Evolutionary conservation across 148 eudicot species (phyloP).

Genomic region (Euryodendron excelsum): DNA sequence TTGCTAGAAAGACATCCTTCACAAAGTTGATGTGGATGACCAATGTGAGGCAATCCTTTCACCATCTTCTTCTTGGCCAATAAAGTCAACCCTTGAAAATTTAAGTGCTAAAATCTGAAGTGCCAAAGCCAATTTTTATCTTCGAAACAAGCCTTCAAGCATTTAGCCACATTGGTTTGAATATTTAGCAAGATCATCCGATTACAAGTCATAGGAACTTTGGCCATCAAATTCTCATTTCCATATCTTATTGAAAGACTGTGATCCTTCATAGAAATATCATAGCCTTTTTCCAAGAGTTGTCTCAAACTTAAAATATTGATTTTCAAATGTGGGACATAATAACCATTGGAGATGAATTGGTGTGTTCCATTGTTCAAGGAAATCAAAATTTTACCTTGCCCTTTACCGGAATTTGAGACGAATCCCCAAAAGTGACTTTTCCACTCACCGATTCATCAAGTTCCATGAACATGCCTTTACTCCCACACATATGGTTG

Average conservation of each 20-base stretch:
- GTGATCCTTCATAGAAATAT: not conserved
- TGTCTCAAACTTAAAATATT: too few relatives aligned
- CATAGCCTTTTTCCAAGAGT: too few relatives aligned
- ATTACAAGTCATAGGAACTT: too few relatives aligned
- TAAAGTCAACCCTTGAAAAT: not conserved
- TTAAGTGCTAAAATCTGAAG: not conserved
- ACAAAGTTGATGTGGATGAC: not conserved
- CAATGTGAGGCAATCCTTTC: not conserved
- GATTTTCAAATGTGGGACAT: not conserved
- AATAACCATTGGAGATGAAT: not conserved
- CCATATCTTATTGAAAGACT: not conserved
- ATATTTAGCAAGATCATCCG: too few relatives aligned
- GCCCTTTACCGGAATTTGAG: not conserved
- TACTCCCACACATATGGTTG: not conserved
- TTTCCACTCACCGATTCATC: not conserved
- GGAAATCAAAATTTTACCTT: slow-evolving; percentile 6
- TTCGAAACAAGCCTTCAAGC: too few relatives aligned
- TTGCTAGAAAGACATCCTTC: too few relatives aligned
- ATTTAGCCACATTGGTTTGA: too few relatives aligned
- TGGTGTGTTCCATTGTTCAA: slow-evolving; percentile 7
- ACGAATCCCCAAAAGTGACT: slow-evolving; percentile 7
- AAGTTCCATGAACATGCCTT: not conserved
- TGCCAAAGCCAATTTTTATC: not conserved
- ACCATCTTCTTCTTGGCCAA: too few relatives aligned
- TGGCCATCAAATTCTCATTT: not conserved